phyloP scores from a whole-genome alignment of 1,284 basidiomycete genomes.

The Melampsora americana region DNA sequence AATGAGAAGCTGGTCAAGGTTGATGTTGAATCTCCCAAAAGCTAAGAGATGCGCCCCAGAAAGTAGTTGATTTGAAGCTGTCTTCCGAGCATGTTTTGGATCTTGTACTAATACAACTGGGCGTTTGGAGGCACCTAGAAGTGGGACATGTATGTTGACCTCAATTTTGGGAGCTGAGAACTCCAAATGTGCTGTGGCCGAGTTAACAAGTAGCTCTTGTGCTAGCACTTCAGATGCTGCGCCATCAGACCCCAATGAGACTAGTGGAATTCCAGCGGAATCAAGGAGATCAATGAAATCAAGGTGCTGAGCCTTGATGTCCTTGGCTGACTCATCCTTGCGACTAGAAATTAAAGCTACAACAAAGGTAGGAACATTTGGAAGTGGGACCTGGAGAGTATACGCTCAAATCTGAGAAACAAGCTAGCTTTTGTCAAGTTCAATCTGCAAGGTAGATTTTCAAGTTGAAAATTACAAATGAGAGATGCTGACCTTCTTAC shows the following conservation, averaged over 20 bases:
- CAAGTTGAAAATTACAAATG: too few species aligned
- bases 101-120: constrained; percentile 1
- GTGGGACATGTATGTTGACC: background rate
- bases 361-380: too few species aligned
- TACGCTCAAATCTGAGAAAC: constrained; percentile 5
- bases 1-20: too few species aligned
- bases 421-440: background rate
- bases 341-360: constrained; percentile 1
- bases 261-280: background rate
- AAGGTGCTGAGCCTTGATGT: background rate
- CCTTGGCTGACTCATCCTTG: background rate
- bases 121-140: background rate
- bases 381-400: constrained; percentile 3
- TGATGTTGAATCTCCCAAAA: too few species aligned
- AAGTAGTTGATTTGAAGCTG: too few species aligned
- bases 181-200: background rate
- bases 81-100: too few species aligned
- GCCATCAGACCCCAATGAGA: background rate
- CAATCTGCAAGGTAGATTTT: too few species aligned
- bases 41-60: too few species aligned
- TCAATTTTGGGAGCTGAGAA: background rate
- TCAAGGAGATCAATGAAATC: background rate
- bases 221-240: too few species aligned
- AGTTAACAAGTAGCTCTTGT: background rate
- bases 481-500: background rate